Evolutionary conservation across 768 basidiomycete genomes (phyloP).

Genomic region (Calocybe gangraenosa): DNA sequence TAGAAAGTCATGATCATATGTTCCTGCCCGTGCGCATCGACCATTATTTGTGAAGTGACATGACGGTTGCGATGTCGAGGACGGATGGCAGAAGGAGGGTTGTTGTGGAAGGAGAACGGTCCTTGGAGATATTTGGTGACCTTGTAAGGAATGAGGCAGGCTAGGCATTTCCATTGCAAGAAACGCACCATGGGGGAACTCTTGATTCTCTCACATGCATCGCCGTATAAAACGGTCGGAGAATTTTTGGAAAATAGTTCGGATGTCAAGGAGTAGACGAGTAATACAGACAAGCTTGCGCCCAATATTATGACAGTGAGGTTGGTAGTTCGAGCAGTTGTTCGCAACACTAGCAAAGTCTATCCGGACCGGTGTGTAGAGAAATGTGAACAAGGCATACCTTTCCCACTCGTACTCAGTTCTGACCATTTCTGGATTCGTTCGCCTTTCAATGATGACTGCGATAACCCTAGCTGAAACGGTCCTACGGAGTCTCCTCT

Average conservation of each 20-base stretch:
- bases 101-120: constrained; percentile 75
- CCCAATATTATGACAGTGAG: constrained; percentile 63
- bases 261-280: constrained; percentile 75
- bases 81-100: constrained; percentile 68
- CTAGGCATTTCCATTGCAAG: constrained; percentile 1
- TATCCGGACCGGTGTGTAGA: not conserved
- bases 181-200: constrained; percentile 39
- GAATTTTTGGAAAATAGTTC: constrained; percentile 89
- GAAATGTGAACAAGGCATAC: constrained; percentile 30
- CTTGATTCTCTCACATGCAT: constrained; percentile 51
- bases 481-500: constrained; percentile 69
- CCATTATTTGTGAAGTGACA: constrained; percentile 71
- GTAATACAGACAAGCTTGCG: constrained; percentile 73
- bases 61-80: constrained; percentile 82
- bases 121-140: constrained; percentile 64
- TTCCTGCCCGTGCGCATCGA: constrained; percentile 71
- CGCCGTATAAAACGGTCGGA: constrained; percentile 73
- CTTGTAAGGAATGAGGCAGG: constrained; percentile 31
- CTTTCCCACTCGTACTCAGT: constrained; percentile 71
- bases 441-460: constrained; percentile 47
- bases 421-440: constrained; percentile 77
- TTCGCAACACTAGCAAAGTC: constrained; percentile 36
- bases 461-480: constrained; percentile 69
- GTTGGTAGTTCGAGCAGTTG: constrained; percentile 46
- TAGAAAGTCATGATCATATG: constrained; percentile 86